These are phyloP conservation scores for Hydnomerulius pinastri DNA, from an alignment of 768 basidiomycete species.

Conservation along the genomic window DNA sequence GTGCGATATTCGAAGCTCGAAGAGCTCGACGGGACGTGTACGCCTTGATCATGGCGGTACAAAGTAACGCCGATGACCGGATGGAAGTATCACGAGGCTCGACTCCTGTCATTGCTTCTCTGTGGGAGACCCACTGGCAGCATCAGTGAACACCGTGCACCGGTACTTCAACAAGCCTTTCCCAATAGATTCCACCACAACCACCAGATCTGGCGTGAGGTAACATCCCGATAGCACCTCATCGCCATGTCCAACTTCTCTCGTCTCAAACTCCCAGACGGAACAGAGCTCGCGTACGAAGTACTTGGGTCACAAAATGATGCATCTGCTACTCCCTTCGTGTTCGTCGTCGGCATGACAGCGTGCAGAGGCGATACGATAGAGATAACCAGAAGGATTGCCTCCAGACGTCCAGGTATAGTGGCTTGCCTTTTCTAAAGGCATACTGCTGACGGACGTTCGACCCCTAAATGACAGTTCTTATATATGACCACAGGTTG, in stretches of 20 bases:
- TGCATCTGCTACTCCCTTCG: conserved; percentile 36
- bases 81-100: too few species aligned
- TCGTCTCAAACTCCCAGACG: conserved; percentile 38
- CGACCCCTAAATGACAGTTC: conserved; percentile 33
- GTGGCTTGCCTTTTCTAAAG: neutral
- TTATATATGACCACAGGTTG: conserved; percentile 45
- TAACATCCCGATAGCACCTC: too few species aligned
- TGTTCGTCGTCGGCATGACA: conserved; percentile 45
- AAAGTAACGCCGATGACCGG: too few species aligned
- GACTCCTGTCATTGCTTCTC: too few species aligned
- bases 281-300: conserved; percentile 45
- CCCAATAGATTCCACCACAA: too few species aligned
- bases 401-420: conserved; percentile 42
- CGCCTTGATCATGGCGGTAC: too few species aligned
- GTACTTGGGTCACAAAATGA: conserved; percentile 42
- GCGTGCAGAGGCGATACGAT: conserved; percentile 42
- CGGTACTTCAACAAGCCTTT: too few species aligned
- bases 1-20: too few species aligned
- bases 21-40: too few species aligned
- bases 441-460: neutral
- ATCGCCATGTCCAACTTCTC: conserved; percentile 16
- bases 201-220: too few species aligned
- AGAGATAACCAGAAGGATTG: conserved; percentile 25
- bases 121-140: too few species aligned
- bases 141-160: too few species aligned